Evolutionary conservation across 2,329 filamentous ascomycete genomes (phyloP).

Genomic region (Fusarium sp.): DNA sequence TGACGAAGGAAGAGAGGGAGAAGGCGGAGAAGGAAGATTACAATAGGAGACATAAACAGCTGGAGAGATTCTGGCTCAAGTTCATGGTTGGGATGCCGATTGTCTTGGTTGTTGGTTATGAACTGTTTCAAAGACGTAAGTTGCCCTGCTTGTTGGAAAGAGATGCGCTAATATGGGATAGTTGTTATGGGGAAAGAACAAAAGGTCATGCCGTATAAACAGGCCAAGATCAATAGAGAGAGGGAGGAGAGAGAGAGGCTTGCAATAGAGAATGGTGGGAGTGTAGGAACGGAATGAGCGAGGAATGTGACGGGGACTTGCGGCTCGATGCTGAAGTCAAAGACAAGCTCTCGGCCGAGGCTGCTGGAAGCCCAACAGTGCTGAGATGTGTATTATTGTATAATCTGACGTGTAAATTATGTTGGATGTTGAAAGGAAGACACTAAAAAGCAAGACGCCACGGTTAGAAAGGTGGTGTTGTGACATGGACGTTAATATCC

Average conservation of each 20-base stretch:
- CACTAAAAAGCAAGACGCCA: neutral
- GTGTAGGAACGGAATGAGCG: neutral
- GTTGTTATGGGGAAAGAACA: slow-evolving; percentile 47
- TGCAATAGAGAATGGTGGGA: neutral
- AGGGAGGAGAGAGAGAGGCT: neutral
- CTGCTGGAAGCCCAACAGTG: neutral
- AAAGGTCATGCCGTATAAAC: slow-evolving; percentile 35
- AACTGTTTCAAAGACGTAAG: slow-evolving; percentile 62
- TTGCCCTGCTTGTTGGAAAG: neutral
- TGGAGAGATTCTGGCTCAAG: slow-evolving; percentile 57
- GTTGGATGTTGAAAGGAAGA: neutral
- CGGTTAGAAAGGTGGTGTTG: neutral
- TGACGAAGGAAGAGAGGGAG: slow-evolving; percentile 30
- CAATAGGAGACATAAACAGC: slow-evolving; percentile 55
- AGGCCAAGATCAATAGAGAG: slow-evolving; percentile 10
- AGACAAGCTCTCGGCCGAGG: neutral
- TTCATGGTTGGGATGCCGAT: slow-evolving; percentile 65
- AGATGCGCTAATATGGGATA: slow-evolving; percentile 15
- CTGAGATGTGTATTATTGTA: neutral
- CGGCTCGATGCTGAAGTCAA: neutral
- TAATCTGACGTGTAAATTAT: neutral
- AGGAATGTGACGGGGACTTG: neutral
- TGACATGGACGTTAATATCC: neutral
- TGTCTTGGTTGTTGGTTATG: slow-evolving; percentile 65
- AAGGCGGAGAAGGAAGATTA: slow-evolving; percentile 49